Evolutionary conservation across 495 filamentous ascomycete genomes (phyloP), one percentile per base, ranked within the genome.

Genomic region (Penicillium roqueforti): DNA sequence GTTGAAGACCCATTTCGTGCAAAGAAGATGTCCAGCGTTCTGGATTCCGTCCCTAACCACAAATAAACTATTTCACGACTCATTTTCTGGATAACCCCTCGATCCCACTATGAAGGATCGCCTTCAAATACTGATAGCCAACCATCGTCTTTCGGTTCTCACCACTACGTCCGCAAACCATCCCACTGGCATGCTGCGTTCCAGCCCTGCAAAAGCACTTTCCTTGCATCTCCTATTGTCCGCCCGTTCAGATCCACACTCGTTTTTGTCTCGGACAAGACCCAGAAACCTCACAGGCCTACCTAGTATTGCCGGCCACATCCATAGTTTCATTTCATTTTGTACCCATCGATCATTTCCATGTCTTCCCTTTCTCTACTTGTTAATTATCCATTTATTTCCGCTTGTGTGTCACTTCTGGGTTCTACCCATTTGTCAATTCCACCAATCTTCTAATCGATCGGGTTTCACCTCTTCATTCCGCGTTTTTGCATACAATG

Each of bases 1-100:
- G 79, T 93, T n/a, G 75, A 80, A 37, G 87, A 93, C 53, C 60
- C 69, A 9, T 50, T 55, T 69, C 85, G 76, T 59, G 80, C 71
- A 54, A 81, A 76, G 68, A 86, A 83, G 71, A 89, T 92, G 85
- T 45, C 61, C 2, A 58, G 59, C 7, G 63, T 72, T 7, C 60
- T 77, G 9, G 70, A 75, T 28, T 60, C 53, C 1, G 62, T 68
- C 18, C 62, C 67, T 7, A 59, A 60, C 51, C 53, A 56, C 32
- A 59, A 42, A 53, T 52, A 28, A 36, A 14, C 47, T 32, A 23
- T 19, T 28, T 22, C 37, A 36, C 19, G 22, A 51, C 32, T 0
- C 18, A 34, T 11, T 22, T 19, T 6, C 14, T 32, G 11, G 4
- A 26, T 25, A 28, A 10, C 19, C 34, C 40, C 19, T 6, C 47